A percentile compares a stretch with the other conserved stretches of the same genome.
These are phyloP conservation scores for Hansenula sp. DNA, from an alignment of 1,139 yeast species.

Conservation along the genomic window DNA sequence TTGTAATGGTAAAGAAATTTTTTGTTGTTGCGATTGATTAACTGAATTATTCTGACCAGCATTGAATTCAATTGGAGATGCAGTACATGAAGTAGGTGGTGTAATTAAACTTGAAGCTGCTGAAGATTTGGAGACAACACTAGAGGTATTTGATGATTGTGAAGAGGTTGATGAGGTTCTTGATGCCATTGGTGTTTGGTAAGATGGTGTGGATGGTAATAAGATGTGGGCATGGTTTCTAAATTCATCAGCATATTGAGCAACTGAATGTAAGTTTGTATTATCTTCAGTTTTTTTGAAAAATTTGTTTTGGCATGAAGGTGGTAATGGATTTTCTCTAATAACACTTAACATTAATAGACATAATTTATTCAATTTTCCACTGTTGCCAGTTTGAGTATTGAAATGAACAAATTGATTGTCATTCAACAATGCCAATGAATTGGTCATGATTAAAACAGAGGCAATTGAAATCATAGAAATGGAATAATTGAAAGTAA, in stretches of 20 bases:
- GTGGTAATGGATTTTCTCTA: constrained; percentile 12
- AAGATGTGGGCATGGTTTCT: constrained; percentile 5
- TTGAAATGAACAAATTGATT: constrained; percentile 6
- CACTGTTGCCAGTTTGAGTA: constrained; percentile 3
- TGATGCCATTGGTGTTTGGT: constrained; percentile 4
- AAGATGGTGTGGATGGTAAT: constrained; percentile 6
- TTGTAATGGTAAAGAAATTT: not conserved
- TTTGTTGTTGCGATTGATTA: not conserved
- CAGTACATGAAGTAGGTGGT: constrained; percentile 23
- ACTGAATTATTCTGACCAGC: not conserved
- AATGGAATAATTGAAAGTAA: constrained; percentile 51
- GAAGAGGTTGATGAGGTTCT: constrained; percentile 7
- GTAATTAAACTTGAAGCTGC: constrained; percentile 15
- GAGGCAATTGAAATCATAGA: constrained; percentile 58
- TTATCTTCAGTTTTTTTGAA: constrained; percentile 11
- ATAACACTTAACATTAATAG: constrained; percentile 7
- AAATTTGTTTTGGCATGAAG: constrained; percentile 18
- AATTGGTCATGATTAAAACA: constrained; percentile 24
- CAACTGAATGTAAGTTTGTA: constrained; percentile 9
- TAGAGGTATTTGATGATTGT: not conserved
- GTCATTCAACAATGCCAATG: constrained; percentile 11
- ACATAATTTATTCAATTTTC: constrained; percentile 6
- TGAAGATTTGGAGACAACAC: constrained; percentile 3
- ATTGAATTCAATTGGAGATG: constrained; percentile 20
- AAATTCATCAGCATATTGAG: constrained; percentile 13